Evolutionary conservation across 257 asterid genomes (phyloP).

Genomic region (Forsythia viridissima): DNA sequence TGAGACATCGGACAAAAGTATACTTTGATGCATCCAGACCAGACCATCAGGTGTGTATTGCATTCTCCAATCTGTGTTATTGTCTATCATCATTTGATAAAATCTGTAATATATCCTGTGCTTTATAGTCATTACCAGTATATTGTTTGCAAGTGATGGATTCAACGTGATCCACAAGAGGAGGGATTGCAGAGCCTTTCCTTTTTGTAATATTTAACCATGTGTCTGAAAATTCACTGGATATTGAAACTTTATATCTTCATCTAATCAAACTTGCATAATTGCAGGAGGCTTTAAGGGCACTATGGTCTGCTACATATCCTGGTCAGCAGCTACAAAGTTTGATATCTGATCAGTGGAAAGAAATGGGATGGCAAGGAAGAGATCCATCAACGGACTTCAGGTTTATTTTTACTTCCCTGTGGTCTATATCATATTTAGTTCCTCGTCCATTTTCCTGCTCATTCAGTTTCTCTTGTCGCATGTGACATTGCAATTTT

Average conservation of each 20-base stretch:
- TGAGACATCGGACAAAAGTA: constrained; percentile 68
- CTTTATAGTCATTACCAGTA: neutral
- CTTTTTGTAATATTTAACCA: neutral
- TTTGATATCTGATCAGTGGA: constrained; percentile 91
- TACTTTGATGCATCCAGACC: constrained; percentile 68
- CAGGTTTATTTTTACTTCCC: constrained; percentile 41
- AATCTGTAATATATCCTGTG: neutral
- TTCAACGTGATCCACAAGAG: neutral
- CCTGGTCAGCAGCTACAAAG: constrained; percentile 66
- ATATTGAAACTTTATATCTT: constrained; percentile 2
- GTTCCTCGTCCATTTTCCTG: neutral
- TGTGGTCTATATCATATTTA: neutral
- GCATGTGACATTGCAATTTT: constrained; percentile 1
- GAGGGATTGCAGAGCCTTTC: neutral
- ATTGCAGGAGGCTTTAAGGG: constrained; percentile 69
- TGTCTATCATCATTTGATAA: constrained; percentile 1
- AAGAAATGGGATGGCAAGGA: constrained; percentile 99
- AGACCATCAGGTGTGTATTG: constrained; percentile 69
- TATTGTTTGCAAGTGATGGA: neutral
- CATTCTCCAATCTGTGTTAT: constrained; percentile 8
- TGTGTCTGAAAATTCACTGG: constrained; percentile 1
- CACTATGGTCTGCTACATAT: constrained; percentile 79
- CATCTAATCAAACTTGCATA: neutral
- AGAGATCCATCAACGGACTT: constrained; percentile 95
- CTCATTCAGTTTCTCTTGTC: neutral